A percentile compares a stretch with the other conserved stretches of the same genome.
phyloP scores from a whole-genome alignment of 2,329 filamentous ascomycete genomes.

The Immersiporthe knoxdaviesiana region DNA sequence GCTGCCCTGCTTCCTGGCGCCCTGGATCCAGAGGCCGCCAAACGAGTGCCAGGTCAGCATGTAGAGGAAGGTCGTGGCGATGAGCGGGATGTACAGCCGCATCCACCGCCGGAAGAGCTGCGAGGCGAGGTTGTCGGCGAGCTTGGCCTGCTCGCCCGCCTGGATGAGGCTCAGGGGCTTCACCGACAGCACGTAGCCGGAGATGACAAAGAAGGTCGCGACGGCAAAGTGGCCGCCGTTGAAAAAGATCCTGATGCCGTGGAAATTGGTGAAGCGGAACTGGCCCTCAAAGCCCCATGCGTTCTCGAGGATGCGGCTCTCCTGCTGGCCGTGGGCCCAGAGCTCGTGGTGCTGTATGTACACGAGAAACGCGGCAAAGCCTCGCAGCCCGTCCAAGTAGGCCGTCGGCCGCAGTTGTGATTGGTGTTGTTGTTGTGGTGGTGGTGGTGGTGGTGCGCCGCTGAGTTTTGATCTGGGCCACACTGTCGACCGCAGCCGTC shows the following conservation, averaged over 20 bases:
- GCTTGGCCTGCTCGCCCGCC: slow-evolving; percentile 43
- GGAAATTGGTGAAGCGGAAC: slow-evolving; percentile 56
- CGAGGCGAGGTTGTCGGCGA: slow-evolving; percentile 50
- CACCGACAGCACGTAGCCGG: slow-evolving; percentile 59
- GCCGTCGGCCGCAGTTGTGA: slow-evolving; percentile 59
- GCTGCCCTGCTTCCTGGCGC: slow-evolving; percentile 43
- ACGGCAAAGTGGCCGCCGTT: slow-evolving; percentile 65
- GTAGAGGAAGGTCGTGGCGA: slow-evolving; percentile 58
- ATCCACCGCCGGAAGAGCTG: slow-evolving; percentile 54
- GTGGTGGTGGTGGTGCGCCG: slow-evolving; percentile 30
- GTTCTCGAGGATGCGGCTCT: slow-evolving; percentile 52
- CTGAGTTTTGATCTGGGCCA: slow-evolving; percentile 26
- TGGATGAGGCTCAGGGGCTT: slow-evolving; percentile 53
- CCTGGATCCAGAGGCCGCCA: slow-evolving; percentile 48
- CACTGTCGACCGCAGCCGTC: slow-evolving; percentile 21
- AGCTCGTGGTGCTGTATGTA: slow-evolving; percentile 65
- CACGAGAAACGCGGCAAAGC: slow-evolving; percentile 68
- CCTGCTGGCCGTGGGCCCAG: slow-evolving; percentile 54
- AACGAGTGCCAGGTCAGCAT: slow-evolving; percentile 58
- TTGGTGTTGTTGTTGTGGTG: no score
- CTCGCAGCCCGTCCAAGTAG: slow-evolving; percentile 68
- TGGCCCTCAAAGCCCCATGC: slow-evolving; percentile 54
- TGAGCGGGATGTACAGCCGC: slow-evolving; percentile 55
- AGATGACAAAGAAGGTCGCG: slow-evolving; percentile 60
- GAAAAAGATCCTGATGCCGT: slow-evolving; percentile 62